Conservation (phyloP, 129 eudicot species). For the Pseudognaphalium luteoalbum region DNA sequence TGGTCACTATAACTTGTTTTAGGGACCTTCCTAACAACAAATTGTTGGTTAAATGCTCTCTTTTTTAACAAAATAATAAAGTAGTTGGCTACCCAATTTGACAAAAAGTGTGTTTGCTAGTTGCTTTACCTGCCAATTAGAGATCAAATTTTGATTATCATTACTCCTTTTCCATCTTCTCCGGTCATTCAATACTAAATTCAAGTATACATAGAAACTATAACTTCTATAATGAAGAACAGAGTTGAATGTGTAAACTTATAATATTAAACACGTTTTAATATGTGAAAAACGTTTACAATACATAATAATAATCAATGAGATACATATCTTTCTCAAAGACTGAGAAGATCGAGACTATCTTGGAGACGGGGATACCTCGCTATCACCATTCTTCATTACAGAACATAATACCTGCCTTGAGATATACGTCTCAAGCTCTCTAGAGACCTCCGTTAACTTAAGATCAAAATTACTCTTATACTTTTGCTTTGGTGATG, state of each 20-base stretch:
- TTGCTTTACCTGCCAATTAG: too few species aligned
- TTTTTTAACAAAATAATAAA: too few species aligned
- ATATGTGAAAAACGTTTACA: slow-evolving; percentile 8
- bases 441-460: slow-evolving; percentile 77
- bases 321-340: slow-evolving; percentile 50
- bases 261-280: neutral
- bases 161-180: too few species aligned
- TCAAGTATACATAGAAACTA: neutral
- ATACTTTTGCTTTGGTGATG: slow-evolving; percentile 62
- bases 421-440: slow-evolving; percentile 81
- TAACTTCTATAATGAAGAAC: neutral
- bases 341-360: slow-evolving; percentile 51
- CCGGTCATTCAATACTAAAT: too few species aligned
- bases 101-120: too few species aligned
- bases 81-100: too few species aligned
- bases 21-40: neutral
- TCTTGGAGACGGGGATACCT: slow-evolving; percentile 61
- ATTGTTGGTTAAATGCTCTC: too few species aligned
- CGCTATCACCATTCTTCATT: slow-evolving; percentile 52
- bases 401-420: slow-evolving; percentile 83
- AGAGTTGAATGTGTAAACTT: neutral
- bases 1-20: neutral
- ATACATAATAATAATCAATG: neutral
- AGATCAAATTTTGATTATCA: too few species aligned
- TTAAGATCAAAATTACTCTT: slow-evolving; percentile 77